Percentiles rank a stretch among this genome's conserved stretches.
phyloP scores from a whole-genome alignment of 345 rosid species.

The Barbarea vulgaris region DNA sequence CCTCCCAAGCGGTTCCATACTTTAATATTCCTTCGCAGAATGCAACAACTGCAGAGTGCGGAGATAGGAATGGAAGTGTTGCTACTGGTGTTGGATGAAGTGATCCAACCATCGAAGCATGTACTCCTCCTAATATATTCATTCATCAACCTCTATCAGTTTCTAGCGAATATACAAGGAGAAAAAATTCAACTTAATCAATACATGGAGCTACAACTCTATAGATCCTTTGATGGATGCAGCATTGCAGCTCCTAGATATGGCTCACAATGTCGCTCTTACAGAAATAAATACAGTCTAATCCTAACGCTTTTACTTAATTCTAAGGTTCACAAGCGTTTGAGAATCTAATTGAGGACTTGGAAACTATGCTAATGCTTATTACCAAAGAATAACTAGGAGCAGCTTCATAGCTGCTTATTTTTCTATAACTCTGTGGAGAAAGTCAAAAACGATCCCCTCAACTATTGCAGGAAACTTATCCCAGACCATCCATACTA shows the following conservation, averaged over 20 bases:
- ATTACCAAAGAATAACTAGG: not conserved
- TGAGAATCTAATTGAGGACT: not conserved
- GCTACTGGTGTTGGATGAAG: constrained; percentile 97
- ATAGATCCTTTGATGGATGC: not conserved
- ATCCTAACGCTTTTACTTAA: not conserved
- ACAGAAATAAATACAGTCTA: not conserved
- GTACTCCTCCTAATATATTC: constrained; percentile 78
- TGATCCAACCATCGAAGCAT: constrained; percentile 99
- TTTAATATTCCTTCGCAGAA: constrained; percentile 95
- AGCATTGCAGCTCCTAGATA: not conserved
- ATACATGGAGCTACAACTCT: not conserved
- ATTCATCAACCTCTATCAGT: not conserved
- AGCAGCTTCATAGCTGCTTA: not conserved
- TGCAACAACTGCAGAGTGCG: constrained; percentile 98
- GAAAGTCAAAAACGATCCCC: not conserved
- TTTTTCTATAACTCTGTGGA: not conserved
- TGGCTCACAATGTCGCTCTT: not conserved
- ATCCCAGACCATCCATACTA: constrained; percentile 6
- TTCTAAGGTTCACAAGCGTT: not conserved
- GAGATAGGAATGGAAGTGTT: constrained; percentile 94
- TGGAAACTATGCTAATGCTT: not conserved
- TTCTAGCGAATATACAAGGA: constrained; percentile 34
- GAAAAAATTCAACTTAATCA: not conserved
- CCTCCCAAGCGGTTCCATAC: constrained; percentile 99
- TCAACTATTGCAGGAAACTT: not conserved